A percentile compares a stretch with the other conserved stretches of the same genome.
These are phyloP conservation scores for Saccharum spontaneum DNA, from an alignment of 176 grass and related monocot genomes.

Conservation along the genomic window DNA sequence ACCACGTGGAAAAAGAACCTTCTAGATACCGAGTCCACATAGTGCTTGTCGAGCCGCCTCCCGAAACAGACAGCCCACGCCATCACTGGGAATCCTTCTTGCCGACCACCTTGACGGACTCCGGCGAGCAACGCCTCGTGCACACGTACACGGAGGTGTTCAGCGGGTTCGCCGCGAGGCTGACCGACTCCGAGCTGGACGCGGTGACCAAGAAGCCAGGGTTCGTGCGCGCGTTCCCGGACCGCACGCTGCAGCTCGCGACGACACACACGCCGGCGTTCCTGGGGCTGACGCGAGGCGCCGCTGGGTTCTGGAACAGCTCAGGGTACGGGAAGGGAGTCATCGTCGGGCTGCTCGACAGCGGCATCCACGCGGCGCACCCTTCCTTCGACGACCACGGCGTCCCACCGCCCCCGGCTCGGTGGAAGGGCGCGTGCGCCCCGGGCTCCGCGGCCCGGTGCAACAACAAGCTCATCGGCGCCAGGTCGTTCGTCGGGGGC, in stretches of 20 bases:
- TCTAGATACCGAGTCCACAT: neutral
- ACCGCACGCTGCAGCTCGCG: conserved; percentile 20
- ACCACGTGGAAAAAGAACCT: neutral
- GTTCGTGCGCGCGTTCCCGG: conserved; percentile 30
- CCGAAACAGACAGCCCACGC: neutral
- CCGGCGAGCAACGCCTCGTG: conserved; percentile 27
- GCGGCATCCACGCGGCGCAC: conserved; percentile 36
- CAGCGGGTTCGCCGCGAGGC: conserved; percentile 43
- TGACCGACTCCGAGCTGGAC: conserved; percentile 30
- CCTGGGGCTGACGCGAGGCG: neutral
- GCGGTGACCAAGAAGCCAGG: conserved; percentile 20
- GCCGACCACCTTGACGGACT: neutral
- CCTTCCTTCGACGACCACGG: conserved; percentile 27
- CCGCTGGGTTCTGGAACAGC: conserved; percentile 19
- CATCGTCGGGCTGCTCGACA: conserved; percentile 49
- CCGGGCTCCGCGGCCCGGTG: neutral
- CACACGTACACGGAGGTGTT: conserved; percentile 44
- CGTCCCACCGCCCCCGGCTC: neutral
- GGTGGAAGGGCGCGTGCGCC: conserved; percentile 38
- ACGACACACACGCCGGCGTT: conserved; percentile 54
- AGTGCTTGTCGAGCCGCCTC: conserved; percentile 28
- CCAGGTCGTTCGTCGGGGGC: neutral
- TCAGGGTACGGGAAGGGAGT: conserved; percentile 36
- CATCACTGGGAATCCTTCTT: conserved; percentile 46
- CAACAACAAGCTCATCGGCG: conserved; percentile 53